phyloP scores from a whole-genome alignment of 2,329 filamentous ascomycete genomes.

The Penicillium fuscoglaucum region DNA sequence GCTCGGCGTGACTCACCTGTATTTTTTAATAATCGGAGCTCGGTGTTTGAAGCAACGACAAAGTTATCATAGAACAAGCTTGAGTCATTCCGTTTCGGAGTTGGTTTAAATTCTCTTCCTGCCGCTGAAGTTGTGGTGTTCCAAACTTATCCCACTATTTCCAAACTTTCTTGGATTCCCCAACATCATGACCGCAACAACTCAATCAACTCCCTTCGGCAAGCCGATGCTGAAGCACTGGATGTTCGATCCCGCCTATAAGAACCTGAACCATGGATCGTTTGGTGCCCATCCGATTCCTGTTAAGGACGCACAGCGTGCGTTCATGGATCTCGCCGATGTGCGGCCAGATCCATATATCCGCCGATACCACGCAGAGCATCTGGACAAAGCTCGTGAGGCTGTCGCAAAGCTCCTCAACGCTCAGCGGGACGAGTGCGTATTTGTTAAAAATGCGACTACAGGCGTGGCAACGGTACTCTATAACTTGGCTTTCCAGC shows the following conservation, averaged over 20 bases:
- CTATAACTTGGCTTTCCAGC: slow-evolving; percentile 68
- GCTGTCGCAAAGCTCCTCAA: slow-evolving; percentile 68
- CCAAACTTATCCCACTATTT: background rate
- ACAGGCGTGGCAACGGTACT: slow-evolving; percentile 70
- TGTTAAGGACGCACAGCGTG: slow-evolving; percentile 60
- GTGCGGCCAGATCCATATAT: slow-evolving; percentile 73
- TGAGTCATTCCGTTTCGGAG: background rate
- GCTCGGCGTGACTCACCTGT: slow-evolving; percentile 2
- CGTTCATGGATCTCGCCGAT: slow-evolving; percentile 69
- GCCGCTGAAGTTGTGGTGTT: background rate
- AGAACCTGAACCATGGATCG: slow-evolving; percentile 80
- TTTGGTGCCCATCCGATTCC: slow-evolving; percentile 72
- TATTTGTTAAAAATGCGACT: slow-evolving; percentile 81
- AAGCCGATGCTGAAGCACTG: slow-evolving; percentile 64
- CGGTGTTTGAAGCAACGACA: background rate
- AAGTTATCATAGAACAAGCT: background rate
- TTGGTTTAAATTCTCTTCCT: background rate
- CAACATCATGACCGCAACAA: slow-evolving; percentile 8
- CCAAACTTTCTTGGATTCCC: background rate
- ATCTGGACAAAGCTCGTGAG: slow-evolving; percentile 64
- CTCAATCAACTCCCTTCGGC: slow-evolving; percentile 48
- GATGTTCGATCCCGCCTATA: slow-evolving; percentile 65
- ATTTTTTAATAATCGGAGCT: background rate
- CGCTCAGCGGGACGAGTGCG: slow-evolving; percentile 64
- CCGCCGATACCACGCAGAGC: slow-evolving; percentile 62